Base-by-base conservation (phyloP, 257 asterid genomes). In the Ballota nigra region DNA sequence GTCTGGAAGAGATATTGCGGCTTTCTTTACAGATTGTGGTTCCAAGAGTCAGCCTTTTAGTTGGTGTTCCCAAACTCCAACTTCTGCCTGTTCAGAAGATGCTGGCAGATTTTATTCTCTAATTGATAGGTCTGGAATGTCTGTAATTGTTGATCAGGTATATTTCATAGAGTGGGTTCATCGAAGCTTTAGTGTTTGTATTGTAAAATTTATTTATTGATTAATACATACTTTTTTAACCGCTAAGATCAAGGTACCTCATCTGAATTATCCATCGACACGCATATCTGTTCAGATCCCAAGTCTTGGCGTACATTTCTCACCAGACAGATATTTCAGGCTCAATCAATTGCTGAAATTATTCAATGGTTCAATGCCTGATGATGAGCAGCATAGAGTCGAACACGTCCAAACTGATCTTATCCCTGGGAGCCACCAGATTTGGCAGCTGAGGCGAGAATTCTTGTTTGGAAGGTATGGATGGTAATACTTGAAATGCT, bases 111-210 rank as follows among this genome's bases (percentile, higher is more conserved):
- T 79, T 64, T 86, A 80, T 82, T 85, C 95, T 70, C 91, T 95
- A 60, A 81, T 95, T 61, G 97, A 95, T 86, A 84, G 92, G 82
- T 95, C 98, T 70, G 96, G 98, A 79, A 88, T 87, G 88, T 92
- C 86, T 75, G 96, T 95, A 78, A 82, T 95, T 78, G 87, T 92
- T 75, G 99, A 95, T 80, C 98, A 92, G 99, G 99, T 95, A 82
- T 60, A 57, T 26, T 47, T 77, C 24, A 2, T 55, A 43, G 56
- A 26, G 55, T 73, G 57, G 55, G 56, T 77, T 47, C 8, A 20
- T 65, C 49, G 67, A 57, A n/a, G 57, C 26, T 51, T 41, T 40
- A 52, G 22, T n/a, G n/a, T 58, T 72, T 69, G 36, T 38, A 31
- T 61, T 51, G 76, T 36, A 28, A 36, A 56, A 40, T 69, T 69